A percentile compares a stretch with the other conserved stretches of the same genome.
These are phyloP conservation scores for Serpula lacrymans DNA, from an alignment of 768 basidiomycete species.

Conservation along the genomic window DNA sequence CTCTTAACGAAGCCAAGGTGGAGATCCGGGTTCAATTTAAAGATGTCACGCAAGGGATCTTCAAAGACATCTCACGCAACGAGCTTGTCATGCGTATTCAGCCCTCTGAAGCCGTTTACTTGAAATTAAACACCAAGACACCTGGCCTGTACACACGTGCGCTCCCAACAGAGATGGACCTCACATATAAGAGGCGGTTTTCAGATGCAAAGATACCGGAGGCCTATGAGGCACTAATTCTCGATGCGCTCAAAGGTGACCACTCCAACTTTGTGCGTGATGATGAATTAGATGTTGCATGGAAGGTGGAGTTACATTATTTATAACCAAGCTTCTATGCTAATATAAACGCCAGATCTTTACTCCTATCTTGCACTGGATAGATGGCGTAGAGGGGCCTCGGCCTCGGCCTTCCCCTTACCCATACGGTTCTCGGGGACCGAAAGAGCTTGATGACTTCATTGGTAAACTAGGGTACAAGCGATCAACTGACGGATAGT, in stretches of 20 bases:
- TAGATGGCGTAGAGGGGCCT: constrained; percentile 71
- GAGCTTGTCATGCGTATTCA: constrained; percentile 98
- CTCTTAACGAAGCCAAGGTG: constrained; percentile 97
- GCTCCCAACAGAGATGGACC: constrained; percentile 95
- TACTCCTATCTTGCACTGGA: constrained; percentile 94
- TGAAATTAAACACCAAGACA: constrained; percentile 94
- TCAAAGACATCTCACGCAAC: constrained; percentile 93
- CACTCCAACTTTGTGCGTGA: constrained; percentile 99
- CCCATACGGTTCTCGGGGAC: constrained; percentile 95
- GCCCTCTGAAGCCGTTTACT: constrained; percentile 92
- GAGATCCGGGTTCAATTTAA: constrained; percentile 98
- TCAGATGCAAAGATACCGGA: constrained; percentile 89
- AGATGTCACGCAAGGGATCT: constrained; percentile 95
- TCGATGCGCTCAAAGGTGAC: constrained; percentile 96
- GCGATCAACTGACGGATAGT: constrained; percentile 70
- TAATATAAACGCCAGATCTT: constrained; percentile 61
- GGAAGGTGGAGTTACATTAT: constrained; percentile 66
- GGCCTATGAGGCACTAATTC: constrained; percentile 92
- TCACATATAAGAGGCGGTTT: constrained; percentile 97
- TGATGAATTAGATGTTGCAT: constrained; percentile 95
- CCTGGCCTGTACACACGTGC: constrained; percentile 89
- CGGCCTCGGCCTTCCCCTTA: constrained; percentile 74
- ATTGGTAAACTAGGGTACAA: constrained; percentile 74
- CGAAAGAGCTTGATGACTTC: constrained; percentile 76
- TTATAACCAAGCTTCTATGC: constrained; percentile 1